Percentiles rank a stretch among this genome's conserved stretches.
phyloP scores from a whole-genome alignment of 2,329 filamentous ascomycete genomes.

The Cladosporium sp. region DNA sequence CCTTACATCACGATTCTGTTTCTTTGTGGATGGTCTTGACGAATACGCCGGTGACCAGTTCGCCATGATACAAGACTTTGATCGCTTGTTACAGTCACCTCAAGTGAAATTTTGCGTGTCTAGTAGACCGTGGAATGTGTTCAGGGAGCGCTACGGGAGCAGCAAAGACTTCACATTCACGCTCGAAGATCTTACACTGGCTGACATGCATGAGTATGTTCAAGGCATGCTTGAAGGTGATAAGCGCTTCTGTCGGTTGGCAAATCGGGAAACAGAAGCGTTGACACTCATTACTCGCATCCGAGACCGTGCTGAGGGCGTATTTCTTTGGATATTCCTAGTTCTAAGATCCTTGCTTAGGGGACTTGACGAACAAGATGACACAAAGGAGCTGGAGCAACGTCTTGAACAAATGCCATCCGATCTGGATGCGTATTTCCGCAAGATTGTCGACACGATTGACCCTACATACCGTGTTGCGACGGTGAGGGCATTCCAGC shows the following conservation, averaged over 20 bases:
- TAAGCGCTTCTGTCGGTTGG: not conserved
- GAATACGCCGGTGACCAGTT: not conserved
- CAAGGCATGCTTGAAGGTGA: conserved; percentile 22
- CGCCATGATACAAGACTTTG: not conserved
- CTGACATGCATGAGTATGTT: conserved; percentile 24
- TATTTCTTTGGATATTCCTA: conserved; percentile 33
- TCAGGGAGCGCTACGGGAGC: not conserved
- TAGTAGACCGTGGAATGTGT: conserved; percentile 20
- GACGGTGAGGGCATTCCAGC: not conserved
- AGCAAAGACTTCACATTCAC: not conserved
- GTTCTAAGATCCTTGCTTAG: conserved; percentile 28
- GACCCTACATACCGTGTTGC: not conserved
- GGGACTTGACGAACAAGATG: conserved; percentile 12
- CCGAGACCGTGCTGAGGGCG: conserved; percentile 27
- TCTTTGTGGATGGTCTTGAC: not conserved
- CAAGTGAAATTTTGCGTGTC: conserved; percentile 19
- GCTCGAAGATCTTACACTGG: conserved; percentile 5
- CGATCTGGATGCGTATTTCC: not conserved
- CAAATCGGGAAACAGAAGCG: conserved; percentile 20
- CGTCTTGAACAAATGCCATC: not conserved
- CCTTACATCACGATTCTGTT: no score
- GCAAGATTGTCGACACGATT: not conserved
- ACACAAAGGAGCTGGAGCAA: not conserved
- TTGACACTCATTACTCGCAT: conserved; percentile 21
- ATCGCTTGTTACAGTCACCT: not conserved